Evolutionary conservation across 495 filamentous ascomycete genomes (phyloP), one percentile per base, ranked within the genome.

Genomic region (Xanthoparmelia taractica): DNA sequence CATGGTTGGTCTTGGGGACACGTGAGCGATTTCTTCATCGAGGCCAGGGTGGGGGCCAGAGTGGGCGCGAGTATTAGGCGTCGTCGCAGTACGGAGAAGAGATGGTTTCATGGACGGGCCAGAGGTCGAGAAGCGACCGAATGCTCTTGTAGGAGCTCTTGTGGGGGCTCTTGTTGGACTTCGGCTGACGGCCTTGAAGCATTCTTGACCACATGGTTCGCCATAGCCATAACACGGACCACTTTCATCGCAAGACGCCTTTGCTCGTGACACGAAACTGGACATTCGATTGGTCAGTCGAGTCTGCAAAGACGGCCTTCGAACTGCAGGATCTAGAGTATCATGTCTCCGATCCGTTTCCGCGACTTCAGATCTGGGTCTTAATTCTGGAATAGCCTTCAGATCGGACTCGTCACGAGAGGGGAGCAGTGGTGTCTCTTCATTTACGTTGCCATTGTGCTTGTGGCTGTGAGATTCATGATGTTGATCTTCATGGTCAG

Each of bases 181-280:
- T 34, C 69, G 63, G 47, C 48, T 67, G 25, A 58, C 41, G 25
- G 59, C 58, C 68, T 85, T 87, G 71, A 87, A 85, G 74, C 91
- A 96, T 69, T 94, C 87, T 65, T 85, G 84, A 0, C 89, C 90
- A 70, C 92, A 96, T 8, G 89, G 87, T 70, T 95, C 89, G 0
- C 89, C 86, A 68, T 89, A 91, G 11, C 92, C 92, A 64, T 82
- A 92, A 69, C 92, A 96, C 0, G 87, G 87, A 0, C 88, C 91
- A 58, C 80, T 72, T 65, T 86, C 82, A 60, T 91, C 88, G 67
- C 92, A 96, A 38, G 83, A 76, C 0, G 79, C 55, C 67, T 91
- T 89, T 34, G 80, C 84, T 48, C 86, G 85, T 63, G 82, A 84
- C 45, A 91, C 80, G 58, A 92, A 80, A 37, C 82, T 82, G 68